Percentiles rank a stretch among this genome's conserved stretches.
Conservation (phyloP, 2,329 filamentous ascomycete species). For the Hypomyces perniciosus region DNA sequence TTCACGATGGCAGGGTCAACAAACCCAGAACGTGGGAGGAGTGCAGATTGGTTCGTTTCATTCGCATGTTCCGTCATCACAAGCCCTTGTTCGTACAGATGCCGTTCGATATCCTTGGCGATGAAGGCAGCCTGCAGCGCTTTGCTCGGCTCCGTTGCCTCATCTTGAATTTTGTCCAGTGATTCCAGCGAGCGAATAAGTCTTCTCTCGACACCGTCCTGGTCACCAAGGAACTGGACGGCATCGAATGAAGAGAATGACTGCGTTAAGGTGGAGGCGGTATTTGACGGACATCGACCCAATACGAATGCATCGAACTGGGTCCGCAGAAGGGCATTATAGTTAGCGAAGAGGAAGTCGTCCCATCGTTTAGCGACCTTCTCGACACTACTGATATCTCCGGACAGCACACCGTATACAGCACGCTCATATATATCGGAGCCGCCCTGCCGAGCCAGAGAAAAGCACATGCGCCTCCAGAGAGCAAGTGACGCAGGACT, state of each 20-base stretch:
- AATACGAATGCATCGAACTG: conserved; percentile 71
- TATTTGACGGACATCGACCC: conserved; percentile 46
- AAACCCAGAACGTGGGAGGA: conserved; percentile 19
- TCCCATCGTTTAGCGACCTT: conserved; percentile 75
- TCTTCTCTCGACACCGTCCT: conserved; percentile 45
- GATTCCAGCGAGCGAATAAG: conserved; percentile 57
- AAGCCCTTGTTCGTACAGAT: conserved; percentile 55
- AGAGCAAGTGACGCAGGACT: conserved; percentile 47
- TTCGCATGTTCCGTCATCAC: conserved; percentile 24
- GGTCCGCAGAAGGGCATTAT: conserved; percentile 75
- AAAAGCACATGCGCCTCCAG: conserved; percentile 74
- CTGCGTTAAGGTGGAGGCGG: conserved; percentile 48
- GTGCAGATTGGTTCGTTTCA: conserved; percentile 19
- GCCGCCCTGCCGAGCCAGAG: conserved; percentile 61
- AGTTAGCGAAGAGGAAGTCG: conserved; percentile 79
- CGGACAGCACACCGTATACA: conserved; percentile 84
- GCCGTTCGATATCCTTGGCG: conserved; percentile 52
- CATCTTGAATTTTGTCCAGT: conserved; percentile 47
- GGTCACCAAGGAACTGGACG: conserved; percentile 55
- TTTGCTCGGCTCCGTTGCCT: conserved; percentile 62
- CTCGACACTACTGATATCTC: conserved; percentile 72
- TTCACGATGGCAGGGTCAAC: conserved; percentile 31
- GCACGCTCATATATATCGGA: conserved; percentile 77
- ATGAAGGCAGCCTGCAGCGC: conserved; percentile 72
- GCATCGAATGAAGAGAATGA: conserved; percentile 61